These are phyloP conservation scores for Suillus fuscotomentosus DNA, from an alignment of 768 basidiomycete species.

Conservation along the genomic window DNA sequence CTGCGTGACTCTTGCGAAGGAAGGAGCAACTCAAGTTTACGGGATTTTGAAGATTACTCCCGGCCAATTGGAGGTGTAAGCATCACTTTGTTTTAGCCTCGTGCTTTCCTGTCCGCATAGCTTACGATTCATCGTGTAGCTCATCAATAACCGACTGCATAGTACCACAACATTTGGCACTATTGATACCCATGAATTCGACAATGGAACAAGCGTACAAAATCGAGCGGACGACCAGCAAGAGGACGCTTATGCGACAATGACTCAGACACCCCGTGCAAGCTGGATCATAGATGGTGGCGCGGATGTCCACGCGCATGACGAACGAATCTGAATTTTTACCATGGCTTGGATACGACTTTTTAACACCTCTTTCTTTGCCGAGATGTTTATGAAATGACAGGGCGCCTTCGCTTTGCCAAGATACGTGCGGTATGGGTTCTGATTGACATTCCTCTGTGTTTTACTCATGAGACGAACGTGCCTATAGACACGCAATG, in stretches of 20 bases:
- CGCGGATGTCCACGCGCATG: neutral
- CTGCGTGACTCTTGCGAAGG: slow-evolving; percentile 19
- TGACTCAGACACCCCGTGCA: slow-evolving; percentile 5
- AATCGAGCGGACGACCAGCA: neutral
- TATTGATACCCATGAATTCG: slow-evolving; percentile 18
- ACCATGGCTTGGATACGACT: neutral
- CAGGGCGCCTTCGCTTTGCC: neutral
- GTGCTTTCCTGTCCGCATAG: neutral
- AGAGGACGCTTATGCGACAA: slow-evolving; percentile 13
- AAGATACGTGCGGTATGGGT: slow-evolving; percentile 10
- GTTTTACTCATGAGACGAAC: neutral
- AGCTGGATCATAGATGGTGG: slow-evolving; percentile 13
- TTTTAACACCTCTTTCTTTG: neutral
- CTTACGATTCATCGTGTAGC: slow-evolving; percentile 8
- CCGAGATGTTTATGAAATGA: slow-evolving; percentile 2
- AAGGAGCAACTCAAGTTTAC: slow-evolving; percentile 24
- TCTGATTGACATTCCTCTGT: neutral
- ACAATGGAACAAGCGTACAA: slow-evolving; percentile 7
- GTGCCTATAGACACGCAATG: slow-evolving; percentile 9
- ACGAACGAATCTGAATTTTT: neutral
- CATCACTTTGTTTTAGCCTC: neutral
- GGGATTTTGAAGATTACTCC: slow-evolving; percentile 34
- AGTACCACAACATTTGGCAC: slow-evolving; percentile 35
- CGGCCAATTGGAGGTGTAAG: slow-evolving; percentile 32
- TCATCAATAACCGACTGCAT: slow-evolving; percentile 28